Conservation (phyloP, 495 filamentous ascomycete genomes). For the Neurospora cerealis region DNA sequence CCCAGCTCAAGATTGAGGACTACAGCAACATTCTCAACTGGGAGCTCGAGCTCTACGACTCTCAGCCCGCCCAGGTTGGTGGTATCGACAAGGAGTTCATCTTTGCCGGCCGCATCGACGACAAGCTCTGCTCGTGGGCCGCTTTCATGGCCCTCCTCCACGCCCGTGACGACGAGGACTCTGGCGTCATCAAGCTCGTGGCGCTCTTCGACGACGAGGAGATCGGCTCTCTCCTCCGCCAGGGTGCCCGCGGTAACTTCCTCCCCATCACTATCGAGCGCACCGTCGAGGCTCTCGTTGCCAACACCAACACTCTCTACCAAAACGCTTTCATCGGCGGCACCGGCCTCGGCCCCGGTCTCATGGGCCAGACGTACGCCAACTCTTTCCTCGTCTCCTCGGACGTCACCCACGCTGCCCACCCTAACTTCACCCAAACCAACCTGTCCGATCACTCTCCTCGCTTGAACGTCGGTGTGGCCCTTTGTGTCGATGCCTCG, state of each 20-base stretch:
- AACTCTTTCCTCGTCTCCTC: constrained; percentile 88
- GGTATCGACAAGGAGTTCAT: constrained; percentile 91
- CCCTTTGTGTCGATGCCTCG: constrained; percentile 78
- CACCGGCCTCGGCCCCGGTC: constrained; percentile 40
- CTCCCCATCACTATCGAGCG: constrained; percentile 70
- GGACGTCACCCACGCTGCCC: constrained; percentile 88
- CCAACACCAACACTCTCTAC: constrained; percentile 5
- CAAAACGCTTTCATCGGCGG: constrained; percentile 22
- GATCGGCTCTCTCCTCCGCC: constrained; percentile 80
- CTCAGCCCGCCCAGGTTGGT: constrained; percentile 72
- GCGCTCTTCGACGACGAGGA: constrained; percentile 95
- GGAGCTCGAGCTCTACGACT: constrained; percentile 96
- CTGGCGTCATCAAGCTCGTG: constrained; percentile 67
- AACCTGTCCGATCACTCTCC: constrained; percentile 83
- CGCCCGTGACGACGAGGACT: constrained; percentile 40
- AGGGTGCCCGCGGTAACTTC: constrained; percentile 85
- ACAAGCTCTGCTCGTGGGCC: constrained; percentile 91
- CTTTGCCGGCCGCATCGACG: constrained; percentile 89
- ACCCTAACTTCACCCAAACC: constrained; percentile 77
- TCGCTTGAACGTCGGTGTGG: constrained; percentile 78
- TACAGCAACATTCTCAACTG: constrained; percentile 73
- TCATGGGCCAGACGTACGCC: constrained; percentile 76
- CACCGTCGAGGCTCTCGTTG: constrained; percentile 57
- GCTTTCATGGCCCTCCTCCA: constrained; percentile 79
- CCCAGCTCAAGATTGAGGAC: constrained; percentile 59